A percentile compares a stretch with the other conserved stretches of the same genome.
Conservation (phyloP, 768 basidiomycete species). For the Suillus hirtellus region DNA sequence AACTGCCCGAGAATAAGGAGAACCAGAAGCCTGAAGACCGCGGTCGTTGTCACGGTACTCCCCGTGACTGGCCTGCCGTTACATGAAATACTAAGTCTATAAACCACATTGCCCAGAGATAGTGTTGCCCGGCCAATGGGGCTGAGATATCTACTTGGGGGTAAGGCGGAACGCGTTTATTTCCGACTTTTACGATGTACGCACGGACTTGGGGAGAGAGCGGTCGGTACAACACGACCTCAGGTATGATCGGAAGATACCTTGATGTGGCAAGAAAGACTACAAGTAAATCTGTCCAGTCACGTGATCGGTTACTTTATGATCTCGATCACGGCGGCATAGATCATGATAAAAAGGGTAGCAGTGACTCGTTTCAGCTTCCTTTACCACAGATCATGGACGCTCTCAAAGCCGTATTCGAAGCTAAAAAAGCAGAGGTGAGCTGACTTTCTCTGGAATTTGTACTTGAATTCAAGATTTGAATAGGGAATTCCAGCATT, state of each 20-base stretch:
- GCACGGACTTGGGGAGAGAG: background rate
- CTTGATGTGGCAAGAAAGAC: too few relatives aligned
- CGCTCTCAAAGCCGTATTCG: constrained; percentile 30
- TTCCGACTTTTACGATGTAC: too few relatives aligned
- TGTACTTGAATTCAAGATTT: constrained; percentile 10
- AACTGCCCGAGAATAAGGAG: too few relatives aligned
- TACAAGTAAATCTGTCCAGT: background rate
- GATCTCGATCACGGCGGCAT: background rate
- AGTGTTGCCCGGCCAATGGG: too few relatives aligned
- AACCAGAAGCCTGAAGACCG: too few relatives aligned
- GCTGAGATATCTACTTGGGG: background rate
- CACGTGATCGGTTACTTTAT: background rate
- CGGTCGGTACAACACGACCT: too few relatives aligned
- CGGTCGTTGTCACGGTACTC: too few relatives aligned
- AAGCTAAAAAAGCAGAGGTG: constrained; percentile 26
- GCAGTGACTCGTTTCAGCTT: background rate
- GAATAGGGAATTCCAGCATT: constrained; percentile 57
- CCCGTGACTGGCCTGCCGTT: too few relatives aligned
- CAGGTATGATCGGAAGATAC: too few relatives aligned
- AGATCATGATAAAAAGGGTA: background rate
- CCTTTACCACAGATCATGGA: constrained; percentile 20
- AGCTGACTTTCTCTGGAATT: background rate
- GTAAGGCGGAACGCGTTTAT: background rate
- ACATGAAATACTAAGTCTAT: background rate
- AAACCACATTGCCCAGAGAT: background rate